Base-by-base conservation (phyloP, 495 filamentous ascomycete species). In the Penicillium silybi region DNA sequence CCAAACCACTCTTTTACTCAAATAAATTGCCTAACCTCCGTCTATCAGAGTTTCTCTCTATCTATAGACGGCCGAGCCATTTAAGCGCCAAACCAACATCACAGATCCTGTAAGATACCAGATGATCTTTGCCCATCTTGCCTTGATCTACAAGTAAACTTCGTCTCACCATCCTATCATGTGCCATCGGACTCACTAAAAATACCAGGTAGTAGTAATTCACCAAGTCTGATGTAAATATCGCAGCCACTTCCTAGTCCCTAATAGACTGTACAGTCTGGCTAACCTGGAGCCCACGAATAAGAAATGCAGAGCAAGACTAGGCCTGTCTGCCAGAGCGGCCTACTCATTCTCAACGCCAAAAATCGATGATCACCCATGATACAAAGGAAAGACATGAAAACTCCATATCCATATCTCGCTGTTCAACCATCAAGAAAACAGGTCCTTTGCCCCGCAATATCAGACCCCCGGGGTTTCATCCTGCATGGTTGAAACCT, bases 401-500 rank as follows among this genome's bases (percentile, higher is more conserved):
- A 13, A 59, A 61, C 58, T 53, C 58, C 54, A 23, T 13, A 13
- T 15, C 29, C 29, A 27, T 32, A 43, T 50, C 52, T 59, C 63
- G 61, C 58, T 61, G 44, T 44, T 49, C 26, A 44, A 32, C 19
- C 18, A 52, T 27, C n/a, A 39, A 39, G 1, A 39, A 19, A 16
- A 32, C 29, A 13, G 29, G 29, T 32, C 11, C 8, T 32, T 6
- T 32, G 29, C 8, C 29, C 29, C 29, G 29, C 29, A 32, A 32
- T 13, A 13, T 32, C 10, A 32, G 11, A 13, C 13, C 3, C 11
- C 29, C 11, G 11, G 29, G 8, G 29, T 32, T 16, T 59, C 53
- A 66, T 23, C 57, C 50, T 10, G 61, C 65, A 53, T 65, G 62
- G 47, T 65, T 65, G 47, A 85, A 85, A 3, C 78, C 78, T 50